phyloP scores from a whole-genome alignment of 371 early-diverging fungal genomes.

The Actinomucor elegans region DNA sequence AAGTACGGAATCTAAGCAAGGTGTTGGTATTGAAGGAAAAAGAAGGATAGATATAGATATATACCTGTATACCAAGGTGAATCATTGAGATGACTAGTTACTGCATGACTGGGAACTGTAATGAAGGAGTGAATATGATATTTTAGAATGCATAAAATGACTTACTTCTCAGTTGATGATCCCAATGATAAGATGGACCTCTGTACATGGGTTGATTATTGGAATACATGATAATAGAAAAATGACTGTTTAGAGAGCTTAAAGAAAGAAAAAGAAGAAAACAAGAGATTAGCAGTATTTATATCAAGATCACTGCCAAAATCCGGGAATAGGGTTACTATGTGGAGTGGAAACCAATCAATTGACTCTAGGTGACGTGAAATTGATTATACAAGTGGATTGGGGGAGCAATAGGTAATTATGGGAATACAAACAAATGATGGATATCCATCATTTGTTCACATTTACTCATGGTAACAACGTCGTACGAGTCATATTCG shows the following conservation, averaged over 20 bases:
- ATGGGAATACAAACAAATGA: conserved; percentile 12
- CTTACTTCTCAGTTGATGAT: conserved; percentile 9
- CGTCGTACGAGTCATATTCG: conserved; percentile 2
- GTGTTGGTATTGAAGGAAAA: background rate
- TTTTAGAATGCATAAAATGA: background rate
- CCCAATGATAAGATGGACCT: conserved; percentile 7
- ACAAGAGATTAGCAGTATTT: background rate
- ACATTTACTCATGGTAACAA: background rate
- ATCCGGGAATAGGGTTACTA: background rate
- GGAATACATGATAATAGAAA: background rate
- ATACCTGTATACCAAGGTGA: conserved; percentile 16
- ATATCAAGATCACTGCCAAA: background rate
- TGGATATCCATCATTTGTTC: conserved; percentile 3
- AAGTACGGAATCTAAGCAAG: conserved; percentile 5
- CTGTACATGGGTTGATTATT: background rate
- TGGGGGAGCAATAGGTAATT: background rate
- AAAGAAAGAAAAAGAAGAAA: conserved; percentile 2
- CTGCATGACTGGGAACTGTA: conserved; percentile 2
- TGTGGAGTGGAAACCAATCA: background rate
- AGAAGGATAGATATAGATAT: background rate
- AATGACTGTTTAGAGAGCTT: background rate
- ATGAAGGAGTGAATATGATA: background rate
- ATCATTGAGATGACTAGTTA: conserved; percentile 1
- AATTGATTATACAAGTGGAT: background rate
- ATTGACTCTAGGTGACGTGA: background rate